Percentiles rank a stretch among this genome's conserved stretches.
Evolutionary conservation across 2,329 filamentous ascomycete genomes (phyloP).

Genomic region (Ophiostoma himal-ulmi): DNA sequence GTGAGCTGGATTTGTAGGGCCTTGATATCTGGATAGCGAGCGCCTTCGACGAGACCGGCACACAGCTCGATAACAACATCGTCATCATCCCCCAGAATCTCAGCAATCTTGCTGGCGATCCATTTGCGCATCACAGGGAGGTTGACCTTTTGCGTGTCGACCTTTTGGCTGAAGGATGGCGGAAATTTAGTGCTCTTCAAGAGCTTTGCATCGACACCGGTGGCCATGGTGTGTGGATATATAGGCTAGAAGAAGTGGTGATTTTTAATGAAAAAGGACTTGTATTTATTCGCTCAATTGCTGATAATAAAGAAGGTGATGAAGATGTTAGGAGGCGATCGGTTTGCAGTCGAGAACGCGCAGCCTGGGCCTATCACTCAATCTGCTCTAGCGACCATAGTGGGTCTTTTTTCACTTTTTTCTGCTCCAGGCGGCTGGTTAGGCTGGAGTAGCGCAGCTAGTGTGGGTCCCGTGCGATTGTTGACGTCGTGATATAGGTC

Average conservation of each 20-base stretch:
- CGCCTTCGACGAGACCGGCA: slow-evolving; percentile 59
- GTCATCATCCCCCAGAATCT: slow-evolving; percentile 86
- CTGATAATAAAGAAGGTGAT: not conserved
- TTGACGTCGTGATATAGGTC: not conserved
- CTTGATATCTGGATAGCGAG: slow-evolving; percentile 73
- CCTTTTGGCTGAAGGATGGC: slow-evolving; percentile 86
- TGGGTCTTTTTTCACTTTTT: not conserved
- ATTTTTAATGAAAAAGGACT: not conserved
- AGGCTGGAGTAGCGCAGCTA: not conserved
- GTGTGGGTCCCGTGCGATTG: not conserved
- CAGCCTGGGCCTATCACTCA: not conserved
- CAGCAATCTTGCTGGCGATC: slow-evolving; percentile 83
- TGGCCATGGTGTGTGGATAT: slow-evolving; percentile 56
- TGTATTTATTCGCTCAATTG: not conserved
- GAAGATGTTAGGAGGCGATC: not conserved
- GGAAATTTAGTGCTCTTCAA: slow-evolving; percentile 91
- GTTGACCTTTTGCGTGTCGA: slow-evolving; percentile 96
- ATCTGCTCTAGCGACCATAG: not conserved
- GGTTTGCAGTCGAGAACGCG: not conserved
- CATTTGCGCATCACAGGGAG: slow-evolving; percentile 89
- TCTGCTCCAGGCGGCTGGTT: not conserved
- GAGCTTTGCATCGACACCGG: slow-evolving; percentile 81
- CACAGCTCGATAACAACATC: slow-evolving; percentile 90
- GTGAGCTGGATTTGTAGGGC: slow-evolving; percentile 89
- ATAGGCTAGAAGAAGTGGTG: not conserved